Evolutionary conservation across 2,329 filamentous ascomycete genomes (phyloP).

Genomic region (Colletotrichum sp.): DNA sequence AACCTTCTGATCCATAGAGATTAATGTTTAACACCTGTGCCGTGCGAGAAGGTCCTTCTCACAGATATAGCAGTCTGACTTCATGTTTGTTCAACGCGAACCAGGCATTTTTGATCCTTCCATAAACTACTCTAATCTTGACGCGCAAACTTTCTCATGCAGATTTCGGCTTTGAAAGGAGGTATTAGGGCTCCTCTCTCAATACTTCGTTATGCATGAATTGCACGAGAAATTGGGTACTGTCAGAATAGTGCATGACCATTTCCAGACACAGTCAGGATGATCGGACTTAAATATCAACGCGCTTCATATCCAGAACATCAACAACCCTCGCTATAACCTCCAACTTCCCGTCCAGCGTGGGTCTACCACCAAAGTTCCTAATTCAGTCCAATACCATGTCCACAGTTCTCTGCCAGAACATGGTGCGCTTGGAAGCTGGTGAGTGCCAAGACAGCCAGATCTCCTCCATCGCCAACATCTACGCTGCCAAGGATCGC

Average conservation of each 20-base stretch:
- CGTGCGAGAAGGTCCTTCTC: neutral
- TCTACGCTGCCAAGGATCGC: neutral
- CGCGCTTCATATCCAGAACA: neutral
- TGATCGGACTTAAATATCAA: neutral
- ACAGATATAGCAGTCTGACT: neutral
- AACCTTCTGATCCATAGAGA: neutral
- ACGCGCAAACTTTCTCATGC: no score
- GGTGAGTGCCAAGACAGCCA: neutral
- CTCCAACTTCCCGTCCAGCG: neutral
- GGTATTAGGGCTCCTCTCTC: neutral
- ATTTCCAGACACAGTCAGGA: neutral
- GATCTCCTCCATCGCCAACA: neutral
- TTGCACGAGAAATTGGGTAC: neutral
- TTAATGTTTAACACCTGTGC: neutral
- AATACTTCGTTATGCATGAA: neutral
- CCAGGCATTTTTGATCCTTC: neutral
- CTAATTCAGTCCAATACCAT: neutral
- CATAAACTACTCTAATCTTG: no score
- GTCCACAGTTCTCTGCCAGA: neutral
- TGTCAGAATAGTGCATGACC: neutral
- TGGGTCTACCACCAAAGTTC: neutral
- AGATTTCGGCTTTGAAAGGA: no score
- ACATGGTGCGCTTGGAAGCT: neutral
- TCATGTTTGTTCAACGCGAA: neutral
- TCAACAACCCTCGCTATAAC: neutral